A percentile compares a stretch with the other conserved stretches of the same genome.
These are phyloP conservation scores for Jasminum sambac DNA, from an alignment of 257 asterid genomes.

Conservation along the genomic window DNA sequence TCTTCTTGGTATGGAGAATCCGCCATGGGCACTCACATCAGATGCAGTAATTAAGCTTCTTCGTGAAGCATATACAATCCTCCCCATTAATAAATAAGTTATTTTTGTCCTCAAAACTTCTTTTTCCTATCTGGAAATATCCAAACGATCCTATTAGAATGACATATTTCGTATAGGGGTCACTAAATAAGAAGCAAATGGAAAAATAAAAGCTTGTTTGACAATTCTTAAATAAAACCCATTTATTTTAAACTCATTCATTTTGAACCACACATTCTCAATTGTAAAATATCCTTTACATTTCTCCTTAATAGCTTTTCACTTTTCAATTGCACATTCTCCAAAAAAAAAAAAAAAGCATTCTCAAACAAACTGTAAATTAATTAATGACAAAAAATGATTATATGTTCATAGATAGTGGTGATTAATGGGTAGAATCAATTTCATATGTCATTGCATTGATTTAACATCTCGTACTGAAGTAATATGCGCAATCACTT, in stretches of 20 bases:
- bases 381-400: too few species aligned
- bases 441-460: neutral
- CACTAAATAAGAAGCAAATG: neutral
- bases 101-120: neutral
- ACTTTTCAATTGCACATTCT: too few species aligned
- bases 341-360: too few species aligned
- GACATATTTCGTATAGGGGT: neutral
- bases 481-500: neutral
- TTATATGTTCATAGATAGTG: too few species aligned
- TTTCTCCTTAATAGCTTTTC: too few species aligned
- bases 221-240: too few species aligned
- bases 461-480: neutral
- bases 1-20: slow-evolving; percentile 2
- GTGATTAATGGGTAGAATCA: neutral
- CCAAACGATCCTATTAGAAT: neutral
- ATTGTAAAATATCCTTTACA: too few species aligned
- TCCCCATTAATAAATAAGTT: neutral
- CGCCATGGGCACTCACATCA: neutral
- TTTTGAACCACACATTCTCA: too few species aligned
- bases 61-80: neutral
- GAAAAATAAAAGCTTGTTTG: neutral
- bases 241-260: too few species aligned
- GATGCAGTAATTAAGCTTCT: slow-evolving; percentile 6
- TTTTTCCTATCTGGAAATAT: neutral
- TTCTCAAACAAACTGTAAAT: too few species aligned